Evolutionary conservation across 2,329 filamentous ascomycete species (phyloP).

Genomic region (Ceratocystis smalleyi): DNA sequence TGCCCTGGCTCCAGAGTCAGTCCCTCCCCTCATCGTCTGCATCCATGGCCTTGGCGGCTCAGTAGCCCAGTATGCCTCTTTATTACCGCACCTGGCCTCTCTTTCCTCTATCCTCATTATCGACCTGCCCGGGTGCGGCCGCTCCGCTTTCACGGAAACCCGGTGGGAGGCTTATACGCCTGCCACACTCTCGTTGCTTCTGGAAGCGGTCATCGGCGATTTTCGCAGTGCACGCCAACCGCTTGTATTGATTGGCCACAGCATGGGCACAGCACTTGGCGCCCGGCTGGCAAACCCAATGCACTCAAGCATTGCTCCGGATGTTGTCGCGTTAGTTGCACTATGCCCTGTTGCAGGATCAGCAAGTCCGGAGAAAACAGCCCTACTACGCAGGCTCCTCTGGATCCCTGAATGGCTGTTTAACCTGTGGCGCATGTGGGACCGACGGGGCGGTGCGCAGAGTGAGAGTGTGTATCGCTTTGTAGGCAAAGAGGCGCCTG

Average conservation of each 20-base stretch:
- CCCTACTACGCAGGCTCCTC: conserved; percentile 40
- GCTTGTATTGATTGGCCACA: conserved; percentile 72
- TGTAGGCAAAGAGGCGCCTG: conserved; percentile 50
- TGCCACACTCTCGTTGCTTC: conserved; percentile 57
- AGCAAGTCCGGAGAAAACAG: conserved; percentile 31
- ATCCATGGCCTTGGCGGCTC: conserved; percentile 90
- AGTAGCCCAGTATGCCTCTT: conserved; percentile 67
- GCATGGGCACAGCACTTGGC: conserved; percentile 71
- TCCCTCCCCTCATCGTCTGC: conserved; percentile 63
- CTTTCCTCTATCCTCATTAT: conserved; percentile 73
- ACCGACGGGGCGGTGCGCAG: conserved; percentile 59
- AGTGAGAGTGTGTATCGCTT: conserved; percentile 70
- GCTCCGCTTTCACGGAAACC: conserved; percentile 56
- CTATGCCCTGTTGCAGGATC: conserved; percentile 65
- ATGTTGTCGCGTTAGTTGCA: conserved; percentile 46
- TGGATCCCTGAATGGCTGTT: conserved; percentile 59
- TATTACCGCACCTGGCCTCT: conserved; percentile 69
- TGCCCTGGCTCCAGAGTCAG: conserved; percentile 29
- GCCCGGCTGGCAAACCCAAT: conserved; percentile 45
- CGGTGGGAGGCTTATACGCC: conserved; percentile 66
- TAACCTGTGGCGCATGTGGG: conserved; percentile 60
- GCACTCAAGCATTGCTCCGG: conserved; percentile 21
- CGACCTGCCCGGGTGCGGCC: conserved; percentile 79
- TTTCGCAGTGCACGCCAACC: conserved; percentile 53
- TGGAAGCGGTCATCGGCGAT: conserved; percentile 58